Base-by-base conservation (phyloP, 768 basidiomycete species). In the Pulveroboletus sp. region DNA sequence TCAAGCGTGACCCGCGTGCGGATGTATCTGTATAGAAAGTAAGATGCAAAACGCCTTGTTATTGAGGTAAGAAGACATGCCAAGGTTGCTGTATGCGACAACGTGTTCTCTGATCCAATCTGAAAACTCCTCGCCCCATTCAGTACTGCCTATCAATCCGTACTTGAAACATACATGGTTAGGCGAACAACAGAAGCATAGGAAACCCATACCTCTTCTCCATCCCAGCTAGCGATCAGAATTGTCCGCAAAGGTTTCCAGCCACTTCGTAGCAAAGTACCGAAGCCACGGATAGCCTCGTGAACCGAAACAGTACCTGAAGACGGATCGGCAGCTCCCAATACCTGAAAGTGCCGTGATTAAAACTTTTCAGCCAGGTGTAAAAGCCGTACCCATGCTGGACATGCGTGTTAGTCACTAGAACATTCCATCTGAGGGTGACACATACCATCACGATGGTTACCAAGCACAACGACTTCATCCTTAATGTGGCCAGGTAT, bases 121-220 rank as follows among this genome's bases (percentile, higher is more conserved):
- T 0, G 82, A 62, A 60, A 95, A 97, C 62, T 97, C 95, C 65
- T 97, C 95, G 3, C 84, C 92, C 81, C 88, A 97, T 70, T 97
- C 95, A 5, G 90, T 94, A 61, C 85, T 88, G 19, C 95, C 95
- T 32, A 90, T 66, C 37, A 93, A 74, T 20, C 89, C 90, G 45
- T 79, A 78, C 77, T 78, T 71, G 45, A 7, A 24, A 6, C 16
- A 46, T 34, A 17, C 19, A 45, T 42, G 16, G 33, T 51, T 34
- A 51, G 40, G 21, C 13, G 3, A 60, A 45, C n/a, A 19, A 24
- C 29, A 23, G 4, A 19, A 35, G 14, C 10, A 24, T 6, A 25
- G 6, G 37, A n/a, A 33, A 38, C 11, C 52, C 67, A 40, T 51
- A 78, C 79, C 72, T 82, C 77, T 62, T 90, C 89, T 1, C 78